Percentiles rank a stretch among this genome's conserved stretches.
Conservation (phyloP, 768 basidiomycete genomes). For the Mycena chlorophos region DNA sequence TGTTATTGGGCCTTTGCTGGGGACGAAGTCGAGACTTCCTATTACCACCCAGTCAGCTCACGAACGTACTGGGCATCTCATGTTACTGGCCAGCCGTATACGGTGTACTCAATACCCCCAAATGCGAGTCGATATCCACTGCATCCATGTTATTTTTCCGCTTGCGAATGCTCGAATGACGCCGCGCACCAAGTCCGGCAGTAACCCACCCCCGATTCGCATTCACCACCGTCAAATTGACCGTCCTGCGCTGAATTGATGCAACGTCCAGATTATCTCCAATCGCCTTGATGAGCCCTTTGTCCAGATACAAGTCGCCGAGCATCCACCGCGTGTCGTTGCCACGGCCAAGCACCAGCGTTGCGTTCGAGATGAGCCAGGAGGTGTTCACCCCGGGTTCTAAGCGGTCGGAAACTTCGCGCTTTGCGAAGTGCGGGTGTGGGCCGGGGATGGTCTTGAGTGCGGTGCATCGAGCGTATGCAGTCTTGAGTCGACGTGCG, state of each 20-base stretch:
- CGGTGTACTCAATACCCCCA: constrained; percentile 73
- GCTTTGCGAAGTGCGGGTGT: constrained; percentile 36
- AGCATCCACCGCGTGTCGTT: constrained; percentile 55
- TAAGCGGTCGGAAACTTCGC: constrained; percentile 62
- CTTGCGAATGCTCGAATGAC: constrained; percentile 17
- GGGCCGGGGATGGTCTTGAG: constrained; percentile 49
- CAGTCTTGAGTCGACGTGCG: no score
- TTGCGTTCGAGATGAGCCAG: constrained; percentile 65
- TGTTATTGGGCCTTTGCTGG: constrained; percentile 62
- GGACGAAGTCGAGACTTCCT: constrained; percentile 64
- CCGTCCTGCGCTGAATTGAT: constrained; percentile 32
- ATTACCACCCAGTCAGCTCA: not conserved
- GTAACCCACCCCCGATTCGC: constrained; percentile 70
- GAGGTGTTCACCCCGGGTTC: constrained; percentile 65
- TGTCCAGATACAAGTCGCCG: constrained; percentile 69
- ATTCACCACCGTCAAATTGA: constrained; percentile 56
- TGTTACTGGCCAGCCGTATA: constrained; percentile 38
- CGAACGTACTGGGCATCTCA: not conserved
- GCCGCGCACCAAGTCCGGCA: constrained; percentile 57
- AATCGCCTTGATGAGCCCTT: constrained; percentile 59
- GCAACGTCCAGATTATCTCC: constrained; percentile 47
- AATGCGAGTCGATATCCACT: constrained; percentile 80
- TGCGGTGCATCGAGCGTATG: constrained; percentile 52
- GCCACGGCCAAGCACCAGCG: constrained; percentile 60
- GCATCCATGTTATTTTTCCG: constrained; percentile 33